These are phyloP conservation scores for Isabelozyma heimii DNA, from an alignment of 805 yeast genomes.

Conservation along the genomic window DNA sequence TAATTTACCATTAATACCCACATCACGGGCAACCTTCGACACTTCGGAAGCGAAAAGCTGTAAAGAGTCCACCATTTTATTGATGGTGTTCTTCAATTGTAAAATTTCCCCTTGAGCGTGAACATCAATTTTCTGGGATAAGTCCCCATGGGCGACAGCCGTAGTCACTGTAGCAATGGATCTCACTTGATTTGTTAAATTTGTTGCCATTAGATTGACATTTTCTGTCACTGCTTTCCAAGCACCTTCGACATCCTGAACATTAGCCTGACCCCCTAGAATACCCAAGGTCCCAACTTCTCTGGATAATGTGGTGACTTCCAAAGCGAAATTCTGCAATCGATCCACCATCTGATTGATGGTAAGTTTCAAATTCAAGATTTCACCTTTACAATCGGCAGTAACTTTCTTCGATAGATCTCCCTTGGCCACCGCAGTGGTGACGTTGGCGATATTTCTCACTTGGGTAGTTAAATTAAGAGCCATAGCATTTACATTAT, in stretches of 20 bases:
- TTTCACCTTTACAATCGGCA: constrained; percentile 77
- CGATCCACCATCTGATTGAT: constrained; percentile 52
- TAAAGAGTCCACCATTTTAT: constrained; percentile 89
- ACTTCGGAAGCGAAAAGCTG: constrained; percentile 88
- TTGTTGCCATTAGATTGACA: constrained; percentile 47
- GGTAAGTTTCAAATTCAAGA: constrained; percentile 44
- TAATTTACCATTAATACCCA: constrained; percentile 88
- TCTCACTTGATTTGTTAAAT: constrained; percentile 72
- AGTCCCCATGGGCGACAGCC: constrained; percentile 88
- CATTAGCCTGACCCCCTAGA: constrained; percentile 50
- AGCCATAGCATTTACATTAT: constrained; percentile 89
- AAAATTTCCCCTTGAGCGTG: constrained; percentile 90
- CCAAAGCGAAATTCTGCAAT: constrained; percentile 45
- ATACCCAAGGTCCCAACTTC: constrained; percentile 49
- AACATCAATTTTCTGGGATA: constrained; percentile 80
- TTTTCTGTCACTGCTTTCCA: constrained; percentile 50
- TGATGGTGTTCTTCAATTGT: constrained; percentile 81
- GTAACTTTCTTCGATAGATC: constrained; percentile 78
- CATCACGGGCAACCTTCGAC: constrained; percentile 86
- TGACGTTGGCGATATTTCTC: constrained; percentile 81
- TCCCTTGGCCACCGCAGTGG: constrained; percentile 85
- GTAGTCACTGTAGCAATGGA: constrained; percentile 88
- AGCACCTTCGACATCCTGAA: constrained; percentile 50
- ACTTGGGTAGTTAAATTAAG: constrained; percentile 83
- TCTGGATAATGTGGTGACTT: constrained; percentile 45